These are phyloP conservation scores for Volvox reticuliferus DNA, from an alignment of 139 green algal genomes.

Conservation along the genomic window DNA sequence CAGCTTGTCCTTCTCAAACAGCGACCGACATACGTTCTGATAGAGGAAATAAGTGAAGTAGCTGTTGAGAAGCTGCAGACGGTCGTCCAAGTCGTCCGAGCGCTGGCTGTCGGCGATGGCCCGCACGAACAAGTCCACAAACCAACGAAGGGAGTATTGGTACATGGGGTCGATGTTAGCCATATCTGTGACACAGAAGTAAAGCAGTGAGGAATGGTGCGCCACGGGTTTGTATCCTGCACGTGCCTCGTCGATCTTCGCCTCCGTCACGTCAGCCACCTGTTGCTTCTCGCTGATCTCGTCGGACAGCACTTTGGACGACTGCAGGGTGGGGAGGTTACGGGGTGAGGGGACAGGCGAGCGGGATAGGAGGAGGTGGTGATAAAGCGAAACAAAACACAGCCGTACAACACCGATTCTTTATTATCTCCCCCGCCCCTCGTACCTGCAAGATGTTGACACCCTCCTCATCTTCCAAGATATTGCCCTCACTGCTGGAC, in stretches of 20 bases:
- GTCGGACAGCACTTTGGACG: conserved; percentile 78
- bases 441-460: conserved; percentile 79
- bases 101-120: conserved; percentile 68
- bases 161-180: conserved; percentile 85
- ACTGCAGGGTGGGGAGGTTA: conserved; percentile 25
- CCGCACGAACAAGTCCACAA: conserved; percentile 74
- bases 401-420: too few species aligned
- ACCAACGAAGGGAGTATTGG: conserved; percentile 81
- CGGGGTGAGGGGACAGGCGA: not conserved
- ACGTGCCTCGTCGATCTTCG: conserved; percentile 83
- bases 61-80: conserved; percentile 76
- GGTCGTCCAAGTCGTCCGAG: conserved; percentile 68
- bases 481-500: conserved; percentile 81
- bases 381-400: too few species aligned
- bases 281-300: conserved; percentile 86
- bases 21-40: conserved; percentile 83
- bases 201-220: conserved; percentile 75
- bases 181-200: conserved; percentile 81
- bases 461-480: conserved; percentile 86
- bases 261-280: conserved; percentile 85
- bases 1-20: conserved; percentile 94
- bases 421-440: not conserved
- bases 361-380: too few species aligned
- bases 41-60: conserved; percentile 84
- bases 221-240: conserved; percentile 82